A percentile compares a stretch with the other conserved stretches of the same genome.
phyloP scores from a whole-genome alignment of 371 early-diverging fungal species.

The Syncephalis fuscata region DNA sequence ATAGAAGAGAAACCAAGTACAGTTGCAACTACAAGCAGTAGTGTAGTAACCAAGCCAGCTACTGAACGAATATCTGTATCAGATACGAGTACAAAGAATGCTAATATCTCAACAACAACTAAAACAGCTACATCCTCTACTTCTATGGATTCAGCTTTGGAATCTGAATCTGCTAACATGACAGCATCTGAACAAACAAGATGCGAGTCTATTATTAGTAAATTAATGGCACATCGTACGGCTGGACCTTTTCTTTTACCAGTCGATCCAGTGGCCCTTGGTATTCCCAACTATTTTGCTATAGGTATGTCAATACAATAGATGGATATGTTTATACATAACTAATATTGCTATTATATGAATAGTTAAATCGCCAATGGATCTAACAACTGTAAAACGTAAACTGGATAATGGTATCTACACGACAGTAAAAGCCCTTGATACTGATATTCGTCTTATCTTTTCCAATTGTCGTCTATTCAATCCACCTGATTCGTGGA shows the following conservation, averaged over 20 bases:
- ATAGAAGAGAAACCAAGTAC: slow-evolving; percentile 26
- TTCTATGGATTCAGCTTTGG: too few species aligned
- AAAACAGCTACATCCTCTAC: too few species aligned
- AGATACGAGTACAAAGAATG: too few species aligned
- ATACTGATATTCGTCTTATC: slow-evolving; percentile 36
- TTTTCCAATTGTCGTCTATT: slow-evolving; percentile 83
- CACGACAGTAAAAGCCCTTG: slow-evolving; percentile 22
- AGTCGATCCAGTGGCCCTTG: slow-evolving; percentile 24
- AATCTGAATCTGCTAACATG: too few species aligned
- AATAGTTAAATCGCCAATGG: slow-evolving; percentile 47
- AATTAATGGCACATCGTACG: not conserved
- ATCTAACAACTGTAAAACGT: slow-evolving; percentile 27
- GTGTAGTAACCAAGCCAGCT: not conserved
- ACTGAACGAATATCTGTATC: too few species aligned
- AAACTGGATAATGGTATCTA: slow-evolving; percentile 23
- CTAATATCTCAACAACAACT: too few species aligned
- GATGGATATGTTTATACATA: not conserved
- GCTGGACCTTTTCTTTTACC: slow-evolving; percentile 7
- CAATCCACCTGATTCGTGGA: slow-evolving; percentile 70
- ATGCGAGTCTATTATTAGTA: not conserved
- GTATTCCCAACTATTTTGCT: slow-evolving; percentile 34
- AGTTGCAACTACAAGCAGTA: not conserved
- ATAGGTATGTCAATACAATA: slow-evolving; percentile 8
- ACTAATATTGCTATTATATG: too few species aligned
- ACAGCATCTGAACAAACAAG: not conserved